Evolutionary conservation across 73 alveolate genomes (phyloP), one percentile per base, ranked within the genome.

Genomic region (Paramecium bursaria): DNA sequence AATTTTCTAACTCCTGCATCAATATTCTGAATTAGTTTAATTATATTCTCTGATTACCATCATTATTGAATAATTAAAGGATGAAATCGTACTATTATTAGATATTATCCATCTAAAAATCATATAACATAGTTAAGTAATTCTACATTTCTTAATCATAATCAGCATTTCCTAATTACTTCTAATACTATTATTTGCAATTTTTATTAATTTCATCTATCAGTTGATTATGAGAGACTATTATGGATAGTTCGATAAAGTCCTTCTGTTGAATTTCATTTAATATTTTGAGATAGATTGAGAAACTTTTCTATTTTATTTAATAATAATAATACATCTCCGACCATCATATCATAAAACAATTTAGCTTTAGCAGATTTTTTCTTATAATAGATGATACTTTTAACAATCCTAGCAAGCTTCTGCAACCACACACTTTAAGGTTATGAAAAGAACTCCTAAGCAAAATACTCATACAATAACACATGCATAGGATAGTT

Each of bases 381-480:
- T 17, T 47, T 39, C 57, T 67, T 67, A 67, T 35, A 67, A 67
- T 67, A 67, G 7, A 67, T 67, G 7, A 67, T 4, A 4, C 50
- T 25, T 67, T 67, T 67, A 11, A 67, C 50, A 1, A 67, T 26
- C 21, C 82, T 67, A 9, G 47, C 82, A 13, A 67, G 22, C 27
- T 67, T 67, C 0, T 35, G 46, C 23, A 33, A 42, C 82, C 82
- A 67, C 1, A 67, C 82, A 67, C 44, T 67, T 26, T 67, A 19
- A 9, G 82, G 82, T 42, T 67, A 47, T 5, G 82, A 67, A 25
- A 25, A 11, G 44, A 39, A 39, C 25, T 67, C 82, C 17, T 14
- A 21, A 1, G 82, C 33, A 67, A 67, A 33, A 29, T 67, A 67
- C 3, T 67, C 82, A 67, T 67, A 67, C 10, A 67, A 67, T 42